phyloP scores from a whole-genome alignment of 2,329 filamentous ascomycete species.

The Cordyceps cateniannulata region DNA sequence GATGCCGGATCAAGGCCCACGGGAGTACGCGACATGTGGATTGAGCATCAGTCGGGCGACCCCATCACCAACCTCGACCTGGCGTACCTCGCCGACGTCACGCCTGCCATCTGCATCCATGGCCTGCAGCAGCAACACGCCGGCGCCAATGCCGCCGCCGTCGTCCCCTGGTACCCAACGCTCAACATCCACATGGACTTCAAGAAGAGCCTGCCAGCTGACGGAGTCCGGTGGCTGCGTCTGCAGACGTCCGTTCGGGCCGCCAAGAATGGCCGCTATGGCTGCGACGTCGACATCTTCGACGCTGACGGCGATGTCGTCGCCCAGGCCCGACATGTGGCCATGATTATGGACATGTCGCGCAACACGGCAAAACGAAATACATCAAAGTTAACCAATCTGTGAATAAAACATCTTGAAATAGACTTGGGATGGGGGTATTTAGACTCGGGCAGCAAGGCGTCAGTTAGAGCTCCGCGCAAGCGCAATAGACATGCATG shows the following conservation, averaged over 20 bases:
- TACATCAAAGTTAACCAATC: background rate
- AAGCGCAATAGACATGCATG: background rate
- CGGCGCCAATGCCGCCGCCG: background rate
- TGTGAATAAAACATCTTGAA: background rate
- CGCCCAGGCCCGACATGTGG: conserved; percentile 25
- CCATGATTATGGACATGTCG: conserved; percentile 21
- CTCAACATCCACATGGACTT: conserved; percentile 69
- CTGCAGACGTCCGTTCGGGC: conserved; percentile 58
- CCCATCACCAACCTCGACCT: background rate
- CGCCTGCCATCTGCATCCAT: background rate
- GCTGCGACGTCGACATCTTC: conserved; percentile 63
- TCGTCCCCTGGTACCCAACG: conserved; percentile 66
- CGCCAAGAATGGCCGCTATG: conserved; percentile 65
- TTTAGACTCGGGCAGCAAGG: background rate
- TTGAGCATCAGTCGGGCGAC: background rate
- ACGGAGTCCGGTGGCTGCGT: conserved; percentile 68
- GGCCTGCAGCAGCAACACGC: background rate
- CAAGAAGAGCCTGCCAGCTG: conserved; percentile 62
- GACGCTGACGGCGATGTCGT: conserved; percentile 36
- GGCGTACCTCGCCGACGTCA: conserved; percentile 3
- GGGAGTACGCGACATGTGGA: conserved; percentile 19
- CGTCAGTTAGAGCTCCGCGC: background rate
- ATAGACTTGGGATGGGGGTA: too few relatives aligned
- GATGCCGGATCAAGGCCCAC: background rate
- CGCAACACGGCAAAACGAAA: conserved; percentile 21